Conservation (phyloP, 2,329 filamentous ascomycete genomes). For the Colletotrichum kahawae region DNA sequence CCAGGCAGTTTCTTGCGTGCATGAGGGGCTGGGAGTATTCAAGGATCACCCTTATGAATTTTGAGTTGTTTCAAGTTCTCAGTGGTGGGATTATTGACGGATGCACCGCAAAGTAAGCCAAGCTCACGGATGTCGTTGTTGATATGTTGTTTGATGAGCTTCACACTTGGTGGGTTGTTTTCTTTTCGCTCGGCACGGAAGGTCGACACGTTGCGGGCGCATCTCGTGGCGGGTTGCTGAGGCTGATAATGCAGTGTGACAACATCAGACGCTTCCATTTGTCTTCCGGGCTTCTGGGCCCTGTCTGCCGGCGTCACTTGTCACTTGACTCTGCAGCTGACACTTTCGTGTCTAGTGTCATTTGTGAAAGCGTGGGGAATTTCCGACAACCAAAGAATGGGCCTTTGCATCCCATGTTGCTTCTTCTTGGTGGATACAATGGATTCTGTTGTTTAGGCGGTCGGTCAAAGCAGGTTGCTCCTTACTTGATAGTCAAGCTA, state of each 20-base stretch:
- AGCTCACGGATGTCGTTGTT: neutral
- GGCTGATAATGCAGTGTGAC: neutral
- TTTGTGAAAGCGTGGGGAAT: neutral
- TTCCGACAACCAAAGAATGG: neutral
- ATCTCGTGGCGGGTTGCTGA: neutral
- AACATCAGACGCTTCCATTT: neutral
- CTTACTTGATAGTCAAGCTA: neutral
- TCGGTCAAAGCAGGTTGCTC: neutral
- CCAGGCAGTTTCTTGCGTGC: fast-evolving
- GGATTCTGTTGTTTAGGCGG: neutral
- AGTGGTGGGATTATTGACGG: neutral
- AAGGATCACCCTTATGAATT: neutral
- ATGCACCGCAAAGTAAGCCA: neutral
- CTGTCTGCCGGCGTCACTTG: neutral
- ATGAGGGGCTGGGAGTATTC: neutral
- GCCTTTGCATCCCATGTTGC: neutral
- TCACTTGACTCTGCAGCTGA: neutral
- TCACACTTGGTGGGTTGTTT: neutral
- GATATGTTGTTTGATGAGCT: neutral
- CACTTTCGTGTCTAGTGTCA: neutral
- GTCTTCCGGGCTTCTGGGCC: neutral
- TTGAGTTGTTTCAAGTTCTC: neutral
- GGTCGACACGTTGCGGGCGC: neutral
- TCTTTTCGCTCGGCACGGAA: neutral
- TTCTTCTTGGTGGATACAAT: neutral